Evolutionary conservation across 164 flowering plant genomes (phyloP), one percentile per base, ranked within the genome.

Genomic region (Pachysandra terminalis): DNA sequence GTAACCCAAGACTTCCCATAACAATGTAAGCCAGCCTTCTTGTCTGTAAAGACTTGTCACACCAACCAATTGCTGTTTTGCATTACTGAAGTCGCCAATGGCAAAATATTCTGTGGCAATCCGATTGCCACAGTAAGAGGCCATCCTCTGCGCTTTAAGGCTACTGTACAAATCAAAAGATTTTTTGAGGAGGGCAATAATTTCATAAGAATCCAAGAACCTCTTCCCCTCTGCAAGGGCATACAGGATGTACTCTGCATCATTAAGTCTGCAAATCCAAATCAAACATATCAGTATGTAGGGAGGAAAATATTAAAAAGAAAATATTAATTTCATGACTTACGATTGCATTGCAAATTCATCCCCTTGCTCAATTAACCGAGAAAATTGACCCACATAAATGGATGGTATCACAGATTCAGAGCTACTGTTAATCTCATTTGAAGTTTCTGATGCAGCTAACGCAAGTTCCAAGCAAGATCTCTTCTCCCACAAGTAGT

Each of bases 1-100:
- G 76, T 86, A 91, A 71, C 98, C 97, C 78, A 96, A 77, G 66
- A 83, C 87, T 67, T 87, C 95, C 99, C 99, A 96, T 63, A 93
- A 78, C 78, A 93, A 80, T 55, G 82, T 75, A 13, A 84, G 83
- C 98, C 99, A 96, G 22, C 98, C 98, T 70, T 96, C 98, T 73
- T 82, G 82, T 71, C 98, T 86, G 69, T 96, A 90, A 51, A 85
- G 81, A 71, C 66, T 79, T 26, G 90, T 83, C 61, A 90, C 74
- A 67, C 68, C 64, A 67, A 85, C 89, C 72, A 93, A 87, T 55
- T 78, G 23, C 67, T 81, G 70, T 80, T 93, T 90, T 71, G 98
- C 94, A 70, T 85, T 88, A 67, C 54, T 59, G 24, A 80, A 81
- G 60, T 93, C 97, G 56, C 77, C 82, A 19, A 78, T 56, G 37